Evolutionary conservation across 1,284 basidiomycete species (phyloP).

Genomic region (Marasmius sp.): DNA sequence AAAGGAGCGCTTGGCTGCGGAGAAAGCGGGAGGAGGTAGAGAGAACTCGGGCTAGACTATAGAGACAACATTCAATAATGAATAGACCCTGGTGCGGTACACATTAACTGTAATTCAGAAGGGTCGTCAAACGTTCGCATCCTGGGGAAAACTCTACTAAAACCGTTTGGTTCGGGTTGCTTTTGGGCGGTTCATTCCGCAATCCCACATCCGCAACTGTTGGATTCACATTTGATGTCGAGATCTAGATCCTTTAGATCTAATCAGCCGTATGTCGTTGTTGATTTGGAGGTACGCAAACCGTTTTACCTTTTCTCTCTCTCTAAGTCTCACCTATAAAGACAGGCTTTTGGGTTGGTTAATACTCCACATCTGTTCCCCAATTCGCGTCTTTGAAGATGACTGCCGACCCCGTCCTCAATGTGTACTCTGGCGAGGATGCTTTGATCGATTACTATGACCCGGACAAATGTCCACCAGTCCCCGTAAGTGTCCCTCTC

Average conservation of each 20-base stretch:
- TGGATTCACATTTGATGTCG: no score
- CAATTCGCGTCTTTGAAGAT: slow-evolving; percentile 1
- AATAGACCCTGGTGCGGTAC: neutral
- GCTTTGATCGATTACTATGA: slow-evolving; percentile 20
- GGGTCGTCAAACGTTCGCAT: no score
- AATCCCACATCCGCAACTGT: no score
- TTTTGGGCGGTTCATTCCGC: no score
- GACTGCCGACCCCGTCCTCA: slow-evolving; percentile 20
- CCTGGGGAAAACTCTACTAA: no score
- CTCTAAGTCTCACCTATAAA: neutral
- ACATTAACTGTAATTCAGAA: neutral
- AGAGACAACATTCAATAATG: no score
- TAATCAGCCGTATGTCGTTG: no score
- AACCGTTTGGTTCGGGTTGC: no score
- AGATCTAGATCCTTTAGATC: no score
- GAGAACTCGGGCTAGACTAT: neutral
- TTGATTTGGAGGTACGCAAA: no score
- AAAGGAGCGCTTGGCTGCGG: slow-evolving; percentile 2
- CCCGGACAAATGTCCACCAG: slow-evolving; percentile 21
- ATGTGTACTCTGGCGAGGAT: slow-evolving; percentile 23
- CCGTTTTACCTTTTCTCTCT: neutral
- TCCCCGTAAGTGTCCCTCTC: slow-evolving; percentile 12
- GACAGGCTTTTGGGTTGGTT: no score
- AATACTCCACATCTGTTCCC: neutral
- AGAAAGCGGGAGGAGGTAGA: neutral